Base-by-base conservation (phyloP, 495 filamentous ascomycete genomes). In the Lichenothelia convexa region DNA sequence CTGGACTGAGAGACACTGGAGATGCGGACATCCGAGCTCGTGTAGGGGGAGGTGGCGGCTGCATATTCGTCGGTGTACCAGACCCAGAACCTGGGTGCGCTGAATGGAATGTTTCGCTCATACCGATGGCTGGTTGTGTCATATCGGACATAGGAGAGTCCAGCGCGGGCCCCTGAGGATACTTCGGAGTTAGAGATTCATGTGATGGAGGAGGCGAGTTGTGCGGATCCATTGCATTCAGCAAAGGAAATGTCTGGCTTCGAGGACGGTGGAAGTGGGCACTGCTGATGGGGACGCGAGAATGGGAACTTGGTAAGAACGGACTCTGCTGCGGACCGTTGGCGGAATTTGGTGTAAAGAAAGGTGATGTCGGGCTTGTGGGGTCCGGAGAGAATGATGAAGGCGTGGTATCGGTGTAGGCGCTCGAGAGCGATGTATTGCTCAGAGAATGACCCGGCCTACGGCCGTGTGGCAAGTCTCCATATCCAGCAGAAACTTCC, bases 161-260 rank as follows among this genome's bases (percentile, higher is more conserved):
- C 1, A 86, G 62, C n/a, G 69, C 64, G 3, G 76, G 69, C 8
- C 70, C 63, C 2, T 40, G 35, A 1, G 51, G 68, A 38, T 68
- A 69, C 55, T 82, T 84, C 5, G 73, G 70, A 15, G 69, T 74
- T 22, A 76, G 46, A 6, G 74, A 65, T 26, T 84, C 78, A 9
- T 67, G 63, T 2, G 63, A 56, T 33, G 74, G 63, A 16, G 73
- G 56, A 36, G 72, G 67, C 29, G 77, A 71, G 46, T 83, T 69
- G 48, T 80, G 76, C 4, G 80, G 66, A 45, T 89, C 79, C 21
- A 73, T 40, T 3, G 45, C 58, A 24, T 61, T 54, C 35, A 78
- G 56, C 19, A 74, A 68, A 18, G 89, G 86, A 36, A 93, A 89
- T 0, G 89, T 95, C 56, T 93, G 85, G 55, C 85, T 91, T 51